phyloP scores from a whole-genome alignment of 108 stramenopile genomes.

The Stephanodiscus triporus region DNA sequence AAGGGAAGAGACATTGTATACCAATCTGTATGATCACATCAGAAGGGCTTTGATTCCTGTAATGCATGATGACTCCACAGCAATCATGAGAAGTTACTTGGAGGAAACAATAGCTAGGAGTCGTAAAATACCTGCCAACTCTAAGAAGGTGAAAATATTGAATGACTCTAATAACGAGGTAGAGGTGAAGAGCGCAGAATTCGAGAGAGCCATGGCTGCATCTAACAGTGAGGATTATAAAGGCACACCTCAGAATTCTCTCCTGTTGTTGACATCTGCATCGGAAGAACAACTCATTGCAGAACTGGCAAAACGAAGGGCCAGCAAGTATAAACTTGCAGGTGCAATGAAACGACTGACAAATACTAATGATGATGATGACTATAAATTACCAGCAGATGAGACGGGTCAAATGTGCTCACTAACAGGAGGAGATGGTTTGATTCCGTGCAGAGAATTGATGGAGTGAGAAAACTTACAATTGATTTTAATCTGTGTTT shows the following conservation, averaged over 20 bases:
- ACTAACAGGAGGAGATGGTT: conserved; percentile 75
- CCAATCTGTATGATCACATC: conserved; percentile 87
- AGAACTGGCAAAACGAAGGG: conserved; percentile 77
- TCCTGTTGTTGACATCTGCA: conserved; percentile 40
- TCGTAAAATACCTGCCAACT: conserved; percentile 55
- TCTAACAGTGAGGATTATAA: conserved; percentile 3
- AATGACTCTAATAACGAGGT: conserved; percentile 15
- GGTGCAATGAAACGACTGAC: conserved; percentile 70
- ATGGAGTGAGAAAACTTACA: conserved; percentile 59
- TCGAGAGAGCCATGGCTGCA: not conserved
- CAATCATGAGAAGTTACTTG: conserved; percentile 78
- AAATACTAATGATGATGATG: conserved; percentile 14
- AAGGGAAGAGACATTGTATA: conserved; percentile 90
- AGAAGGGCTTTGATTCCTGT: conserved; percentile 70
- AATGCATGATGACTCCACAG: conserved; percentile 85
- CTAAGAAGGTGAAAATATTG: conserved; percentile 9
- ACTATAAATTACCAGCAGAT: conserved; percentile 35
- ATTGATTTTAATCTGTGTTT: not conserved
- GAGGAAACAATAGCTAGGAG: conserved; percentile 83
- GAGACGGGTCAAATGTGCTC: conserved; percentile 81
- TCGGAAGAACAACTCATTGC: conserved; percentile 76
- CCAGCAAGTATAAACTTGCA: conserved; percentile 55
- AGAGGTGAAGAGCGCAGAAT: not conserved
- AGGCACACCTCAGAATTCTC: not conserved
- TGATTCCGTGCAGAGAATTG: conserved; percentile 74